These are phyloP conservation scores for Ceratocystis ficicola DNA, from an alignment of 2,329 filamentous ascomycete genomes.

Conservation along the genomic window DNA sequence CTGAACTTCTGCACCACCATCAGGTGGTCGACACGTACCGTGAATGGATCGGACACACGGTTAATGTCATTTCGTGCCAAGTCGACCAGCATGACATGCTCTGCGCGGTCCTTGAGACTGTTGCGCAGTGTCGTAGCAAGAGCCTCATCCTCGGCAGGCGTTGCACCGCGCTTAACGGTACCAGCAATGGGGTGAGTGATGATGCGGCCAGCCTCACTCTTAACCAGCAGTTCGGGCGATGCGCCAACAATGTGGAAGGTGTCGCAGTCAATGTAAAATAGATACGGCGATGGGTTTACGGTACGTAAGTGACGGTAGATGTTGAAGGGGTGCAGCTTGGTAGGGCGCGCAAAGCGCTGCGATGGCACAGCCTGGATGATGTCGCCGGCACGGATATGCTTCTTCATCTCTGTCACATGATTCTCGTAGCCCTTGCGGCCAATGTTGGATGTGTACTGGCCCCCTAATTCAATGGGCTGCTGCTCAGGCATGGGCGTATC, in stretches of 20 bases:
- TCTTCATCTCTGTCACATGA: constrained; percentile 77
- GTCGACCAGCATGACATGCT: constrained; percentile 97
- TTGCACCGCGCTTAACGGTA: constrained; percentile 77
- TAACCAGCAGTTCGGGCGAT: constrained; percentile 87
- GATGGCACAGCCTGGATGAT: constrained; percentile 97
- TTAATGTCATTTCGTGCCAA: constrained; percentile 94
- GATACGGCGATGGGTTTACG: constrained; percentile 94
- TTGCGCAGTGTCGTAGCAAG: constrained; percentile 65
- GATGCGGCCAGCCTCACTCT: constrained; percentile 72
- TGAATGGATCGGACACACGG: constrained; percentile 80
- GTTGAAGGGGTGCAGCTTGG: constrained; percentile 89
- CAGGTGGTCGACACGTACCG: constrained; percentile 79
- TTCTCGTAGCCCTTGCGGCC: constrained; percentile 76
- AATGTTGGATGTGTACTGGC: constrained; percentile 84
- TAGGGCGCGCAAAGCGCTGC: constrained; percentile 81
- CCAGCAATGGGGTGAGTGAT: constrained; percentile 96
- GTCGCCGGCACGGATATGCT: constrained; percentile 81
- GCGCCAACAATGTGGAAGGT: constrained; percentile 94
- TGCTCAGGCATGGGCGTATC: constrained; percentile 70
- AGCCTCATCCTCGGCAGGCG: constrained; percentile 64
- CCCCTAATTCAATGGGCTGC: constrained; percentile 55
- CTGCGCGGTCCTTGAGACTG: constrained; percentile 81
- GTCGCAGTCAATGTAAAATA: constrained; percentile 87
- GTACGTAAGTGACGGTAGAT: constrained; percentile 91
- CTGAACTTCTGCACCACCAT: constrained; percentile 94